Percentiles rank a stretch among this genome's conserved stretches.
Evolutionary conservation across 768 basidiomycete species (phyloP).

Genomic region (Mrakia hoshinonis): DNA sequence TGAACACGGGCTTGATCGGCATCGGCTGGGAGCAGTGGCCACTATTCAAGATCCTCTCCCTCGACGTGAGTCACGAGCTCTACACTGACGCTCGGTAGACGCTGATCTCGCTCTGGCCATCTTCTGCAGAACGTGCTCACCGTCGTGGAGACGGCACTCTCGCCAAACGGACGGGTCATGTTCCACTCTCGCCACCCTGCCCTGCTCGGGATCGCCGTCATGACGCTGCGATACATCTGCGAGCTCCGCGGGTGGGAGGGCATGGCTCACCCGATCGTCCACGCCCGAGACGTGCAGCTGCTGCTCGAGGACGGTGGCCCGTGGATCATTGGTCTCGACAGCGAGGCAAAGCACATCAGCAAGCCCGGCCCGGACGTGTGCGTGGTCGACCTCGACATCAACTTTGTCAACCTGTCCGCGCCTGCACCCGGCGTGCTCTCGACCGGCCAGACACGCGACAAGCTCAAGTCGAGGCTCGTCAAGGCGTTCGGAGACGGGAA

Average conservation of each 20-base stretch:
- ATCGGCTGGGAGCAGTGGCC: constrained; percentile 95
- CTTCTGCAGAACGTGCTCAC: constrained; percentile 57
- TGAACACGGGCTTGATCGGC: constrained; percentile 80
- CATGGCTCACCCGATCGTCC: constrained; percentile 55
- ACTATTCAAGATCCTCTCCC: constrained; percentile 79
- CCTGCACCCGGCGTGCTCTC: constrained; percentile 70
- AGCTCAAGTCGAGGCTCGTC: constrained; percentile 62
- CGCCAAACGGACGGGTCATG: constrained; percentile 74
- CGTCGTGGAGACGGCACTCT: constrained; percentile 83
- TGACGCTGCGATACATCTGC: constrained; percentile 80
- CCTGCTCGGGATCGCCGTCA: constrained; percentile 81
- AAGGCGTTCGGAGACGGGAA: constrained; percentile 66
- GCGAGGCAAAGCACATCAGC: constrained; percentile 71
- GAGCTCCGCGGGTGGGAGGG: constrained; percentile 91
- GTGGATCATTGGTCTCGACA: constrained; percentile 86
- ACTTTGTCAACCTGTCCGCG: constrained; percentile 56
- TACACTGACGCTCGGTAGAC: constrained; percentile 35
- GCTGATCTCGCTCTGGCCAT: neutral
- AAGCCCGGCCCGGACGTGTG: constrained; percentile 71
- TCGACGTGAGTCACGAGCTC: constrained; percentile 47
- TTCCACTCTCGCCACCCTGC: constrained; percentile 84
- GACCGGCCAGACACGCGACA: constrained; percentile 68
- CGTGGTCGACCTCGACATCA: constrained; percentile 69
- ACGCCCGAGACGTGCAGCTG: constrained; percentile 71
- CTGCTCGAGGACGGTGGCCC: constrained; percentile 94